Percentiles rank a stretch among this genome's conserved stretches.
Conservation (phyloP, 2,329 filamentous ascomycete species). For the Ascochyta clinopodiicola region DNA sequence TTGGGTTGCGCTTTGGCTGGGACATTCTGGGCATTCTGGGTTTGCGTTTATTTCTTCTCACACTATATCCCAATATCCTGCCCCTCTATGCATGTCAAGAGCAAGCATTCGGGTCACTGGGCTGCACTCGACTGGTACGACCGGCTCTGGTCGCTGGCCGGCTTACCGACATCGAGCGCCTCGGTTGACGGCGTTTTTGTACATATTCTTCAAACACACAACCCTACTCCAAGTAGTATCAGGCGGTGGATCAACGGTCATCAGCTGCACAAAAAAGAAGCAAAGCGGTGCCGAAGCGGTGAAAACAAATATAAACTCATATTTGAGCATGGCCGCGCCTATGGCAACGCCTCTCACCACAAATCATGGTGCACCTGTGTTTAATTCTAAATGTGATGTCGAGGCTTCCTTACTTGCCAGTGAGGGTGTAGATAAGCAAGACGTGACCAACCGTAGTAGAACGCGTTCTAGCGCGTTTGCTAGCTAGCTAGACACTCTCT, state of each 20-base stretch:
- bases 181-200: slow-evolving; percentile 1
- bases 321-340: slow-evolving; percentile 3
- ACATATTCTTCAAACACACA: slow-evolving; percentile 9
- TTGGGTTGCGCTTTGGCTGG: slow-evolving; percentile 4
- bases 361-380: not conserved
- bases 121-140: not conserved
- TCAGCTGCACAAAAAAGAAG: not conserved
- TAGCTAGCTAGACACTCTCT: too few relatives aligned
- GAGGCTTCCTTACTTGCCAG: too few relatives aligned
- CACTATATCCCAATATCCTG: slow-evolving; percentile 18
- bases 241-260: slow-evolving; percentile 1
- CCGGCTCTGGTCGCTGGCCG: not conserved
- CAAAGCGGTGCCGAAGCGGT: slow-evolving; percentile 6
- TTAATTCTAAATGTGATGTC: too few relatives aligned
- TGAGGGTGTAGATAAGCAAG: too few relatives aligned
- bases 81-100: slow-evolving; percentile 7
- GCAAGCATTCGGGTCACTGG: slow-evolving; percentile 2
- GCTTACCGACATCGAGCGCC: not conserved
- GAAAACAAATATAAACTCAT: slow-evolving; percentile 3
- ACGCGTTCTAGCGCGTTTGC: too few relatives aligned
- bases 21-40: slow-evolving; percentile 18
- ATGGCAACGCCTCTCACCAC: slow-evolving; percentile 7
- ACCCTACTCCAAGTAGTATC: slow-evolving; percentile 4
- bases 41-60: slow-evolving; percentile 26
- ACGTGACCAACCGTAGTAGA: too few relatives aligned